Evolutionary conservation across 495 filamentous ascomycete species (phyloP).

Genomic region (Podospora fimiseda): DNA sequence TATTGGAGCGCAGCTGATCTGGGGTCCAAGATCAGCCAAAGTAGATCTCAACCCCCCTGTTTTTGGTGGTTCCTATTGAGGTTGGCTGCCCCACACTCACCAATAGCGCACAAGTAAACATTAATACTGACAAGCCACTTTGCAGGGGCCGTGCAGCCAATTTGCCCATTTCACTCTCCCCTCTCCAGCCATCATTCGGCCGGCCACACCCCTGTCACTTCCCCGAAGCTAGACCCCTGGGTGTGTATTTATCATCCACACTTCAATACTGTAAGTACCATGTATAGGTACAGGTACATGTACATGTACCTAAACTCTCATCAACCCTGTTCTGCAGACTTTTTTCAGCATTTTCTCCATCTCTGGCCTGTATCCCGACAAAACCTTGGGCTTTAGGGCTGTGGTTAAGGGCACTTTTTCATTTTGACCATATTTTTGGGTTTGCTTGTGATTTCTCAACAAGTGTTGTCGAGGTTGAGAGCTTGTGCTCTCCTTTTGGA

Average conservation of each 20-base stretch:
- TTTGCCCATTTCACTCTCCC: neutral
- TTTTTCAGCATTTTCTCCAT: too few relatives aligned
- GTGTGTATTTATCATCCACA: too few relatives aligned
- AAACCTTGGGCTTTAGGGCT: too few relatives aligned
- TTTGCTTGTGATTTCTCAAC: neutral
- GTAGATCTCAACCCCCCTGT: conserved; percentile 25
- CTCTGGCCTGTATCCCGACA: too few relatives aligned
- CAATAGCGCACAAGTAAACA: conserved; percentile 20
- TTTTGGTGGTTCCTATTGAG: conserved; percentile 12
- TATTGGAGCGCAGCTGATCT: conserved; percentile 28
- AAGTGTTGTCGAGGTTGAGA: neutral
- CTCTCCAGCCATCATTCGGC: conserved; percentile 9
- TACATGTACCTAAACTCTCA: too few relatives aligned
- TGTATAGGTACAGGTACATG: too few relatives aligned
- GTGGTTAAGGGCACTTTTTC: neutral
- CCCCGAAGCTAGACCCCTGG: too few relatives aligned
- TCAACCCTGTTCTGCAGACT: too few relatives aligned
- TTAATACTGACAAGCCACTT: conserved; percentile 22
- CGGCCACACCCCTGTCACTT: too few relatives aligned
- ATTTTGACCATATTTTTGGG: conserved; percentile 1
- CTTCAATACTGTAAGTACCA: conserved; percentile 6
- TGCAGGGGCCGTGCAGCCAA: conserved; percentile 23
- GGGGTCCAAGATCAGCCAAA: conserved; percentile 22
- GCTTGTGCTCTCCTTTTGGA: neutral
- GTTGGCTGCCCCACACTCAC: conserved; percentile 10